phyloP scores from a whole-genome alignment of 2,329 filamentous ascomycete species.

The Leptographium wingfieldii region DNA sequence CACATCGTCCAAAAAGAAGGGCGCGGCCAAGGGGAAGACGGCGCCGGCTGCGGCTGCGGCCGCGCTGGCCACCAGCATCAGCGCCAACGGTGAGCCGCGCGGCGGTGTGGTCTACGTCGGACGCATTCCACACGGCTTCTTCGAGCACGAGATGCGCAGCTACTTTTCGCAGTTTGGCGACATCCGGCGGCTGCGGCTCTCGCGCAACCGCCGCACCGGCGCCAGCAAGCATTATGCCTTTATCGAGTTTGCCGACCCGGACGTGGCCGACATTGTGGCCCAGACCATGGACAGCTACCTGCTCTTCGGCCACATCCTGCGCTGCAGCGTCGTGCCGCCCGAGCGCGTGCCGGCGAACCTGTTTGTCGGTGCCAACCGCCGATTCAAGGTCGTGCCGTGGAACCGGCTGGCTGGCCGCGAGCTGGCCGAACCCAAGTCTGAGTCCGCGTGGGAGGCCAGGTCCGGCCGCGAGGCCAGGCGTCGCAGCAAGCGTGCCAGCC shows the following conservation, averaged over 20 bases:
- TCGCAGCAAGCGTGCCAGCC: conserved; percentile 55
- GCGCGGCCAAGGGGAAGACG: background rate
- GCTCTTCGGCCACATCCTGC: conserved; percentile 85
- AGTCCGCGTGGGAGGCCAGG: conserved; percentile 67
- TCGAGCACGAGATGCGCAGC: conserved; percentile 84
- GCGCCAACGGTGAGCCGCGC: conserved; percentile 13
- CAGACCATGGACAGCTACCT: conserved; percentile 98
- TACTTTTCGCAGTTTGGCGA: conserved; percentile 92
- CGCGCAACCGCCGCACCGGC: conserved; percentile 84
- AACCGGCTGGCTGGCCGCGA: conserved; percentile 72
- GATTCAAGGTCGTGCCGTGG: conserved; percentile 76
- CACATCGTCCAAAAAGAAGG: background rate
- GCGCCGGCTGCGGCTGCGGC: background rate
- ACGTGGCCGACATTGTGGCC: conserved; percentile 73
- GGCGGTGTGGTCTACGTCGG: conserved; percentile 82
- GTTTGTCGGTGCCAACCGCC: conserved; percentile 81
- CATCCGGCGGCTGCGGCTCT: conserved; percentile 67
- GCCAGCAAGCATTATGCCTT: conserved; percentile 90
- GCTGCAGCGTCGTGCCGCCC: conserved; percentile 55
- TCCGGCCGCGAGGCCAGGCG: conserved; percentile 60
- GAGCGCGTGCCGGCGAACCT: conserved; percentile 69
- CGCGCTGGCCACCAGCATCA: conserved; percentile 24
- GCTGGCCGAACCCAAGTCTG: conserved; percentile 59
- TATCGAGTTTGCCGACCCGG: conserved; percentile 73
- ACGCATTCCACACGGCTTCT: conserved; percentile 63